A percentile compares a stretch with the other conserved stretches of the same genome.
Conservation (phyloP, 306 rosid species). For the Lablab purpureus region DNA sequence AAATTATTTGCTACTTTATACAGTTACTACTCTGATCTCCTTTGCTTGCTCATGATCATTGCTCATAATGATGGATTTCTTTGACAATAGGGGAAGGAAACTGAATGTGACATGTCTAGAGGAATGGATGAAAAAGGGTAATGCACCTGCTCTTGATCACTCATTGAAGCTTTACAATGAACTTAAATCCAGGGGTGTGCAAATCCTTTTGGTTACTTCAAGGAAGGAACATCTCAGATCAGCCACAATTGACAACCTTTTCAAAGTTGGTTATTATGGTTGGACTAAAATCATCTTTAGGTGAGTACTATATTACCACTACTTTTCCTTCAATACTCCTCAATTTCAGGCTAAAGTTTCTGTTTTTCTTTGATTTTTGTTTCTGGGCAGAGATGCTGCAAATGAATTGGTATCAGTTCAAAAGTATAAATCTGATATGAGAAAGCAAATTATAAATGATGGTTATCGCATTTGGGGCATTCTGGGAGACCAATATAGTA, state of each 20-base stretch:
- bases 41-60: background rate
- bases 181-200: slow-evolving; percentile 63
- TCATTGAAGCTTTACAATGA: slow-evolving; percentile 64
- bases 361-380: background rate
- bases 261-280: slow-evolving; percentile 68
- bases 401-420: slow-evolving; percentile 43
- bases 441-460: slow-evolving; percentile 12
- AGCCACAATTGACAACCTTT: slow-evolving; percentile 69
- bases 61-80: slow-evolving; percentile 18
- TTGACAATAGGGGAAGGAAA: slow-evolving; percentile 57
- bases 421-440: slow-evolving; percentile 44
- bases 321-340: background rate
- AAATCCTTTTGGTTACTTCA: slow-evolving; percentile 66
- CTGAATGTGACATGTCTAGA: slow-evolving; percentile 63
- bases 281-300: slow-evolving; percentile 66
- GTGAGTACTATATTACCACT: slow-evolving; percentile 31
- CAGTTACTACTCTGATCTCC: too few species aligned
- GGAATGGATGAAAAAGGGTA: slow-evolving; percentile 63
- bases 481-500: slow-evolving; percentile 47
- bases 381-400: slow-evolving; percentile 35
- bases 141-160: slow-evolving; percentile 69
- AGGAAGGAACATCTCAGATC: slow-evolving; percentile 73
- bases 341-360: background rate
- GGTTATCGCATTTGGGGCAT: slow-evolving; percentile 53
- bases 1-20: background rate